Evolutionary conservation across 768 basidiomycete genomes (phyloP).

Genomic region (Pulveroboletus frians): DNA sequence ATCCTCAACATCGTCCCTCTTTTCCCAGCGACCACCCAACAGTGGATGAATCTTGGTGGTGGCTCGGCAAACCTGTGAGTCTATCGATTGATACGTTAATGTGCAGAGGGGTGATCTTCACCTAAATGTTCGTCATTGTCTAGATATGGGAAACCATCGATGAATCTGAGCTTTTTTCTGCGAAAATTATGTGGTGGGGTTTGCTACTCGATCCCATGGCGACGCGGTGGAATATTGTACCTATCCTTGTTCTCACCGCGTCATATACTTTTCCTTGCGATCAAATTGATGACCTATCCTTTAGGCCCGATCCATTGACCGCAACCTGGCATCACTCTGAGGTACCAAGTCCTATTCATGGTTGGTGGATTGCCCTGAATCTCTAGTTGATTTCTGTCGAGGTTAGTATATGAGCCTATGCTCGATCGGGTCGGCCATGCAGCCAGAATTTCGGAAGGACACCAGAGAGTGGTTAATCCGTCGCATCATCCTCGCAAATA

Average conservation of each 20-base stretch:
- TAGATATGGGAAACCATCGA: constrained; percentile 88
- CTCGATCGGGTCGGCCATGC: too few species aligned
- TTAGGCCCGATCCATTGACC: constrained; percentile 13
- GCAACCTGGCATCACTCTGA: constrained; percentile 7
- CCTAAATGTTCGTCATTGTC: neutral
- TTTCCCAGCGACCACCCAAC: constrained; percentile 63
- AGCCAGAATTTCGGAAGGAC: neutral
- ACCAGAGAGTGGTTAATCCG: neutral
- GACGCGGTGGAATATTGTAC: neutral
- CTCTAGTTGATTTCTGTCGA: neutral
- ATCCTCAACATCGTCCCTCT: constrained; percentile 50
- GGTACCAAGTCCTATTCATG: constrained; percentile 14
- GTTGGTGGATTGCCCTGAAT: constrained; percentile 4
- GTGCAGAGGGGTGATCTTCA: neutral
- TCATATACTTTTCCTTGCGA: neutral
- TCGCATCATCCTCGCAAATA: neutral
- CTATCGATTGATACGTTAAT: neutral
- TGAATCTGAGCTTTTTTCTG: constrained; percentile 65
- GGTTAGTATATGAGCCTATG: constrained; percentile 53
- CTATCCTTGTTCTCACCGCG: neutral
- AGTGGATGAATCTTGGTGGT: constrained; percentile 66
- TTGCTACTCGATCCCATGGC: neutral
- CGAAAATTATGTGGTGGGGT: constrained; percentile 83
- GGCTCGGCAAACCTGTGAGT: constrained; percentile 81
- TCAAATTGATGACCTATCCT: neutral